phyloP scores from a whole-genome alignment of 352 stramenopile genomes.

The Phytophthora fragariaefolia region DNA sequence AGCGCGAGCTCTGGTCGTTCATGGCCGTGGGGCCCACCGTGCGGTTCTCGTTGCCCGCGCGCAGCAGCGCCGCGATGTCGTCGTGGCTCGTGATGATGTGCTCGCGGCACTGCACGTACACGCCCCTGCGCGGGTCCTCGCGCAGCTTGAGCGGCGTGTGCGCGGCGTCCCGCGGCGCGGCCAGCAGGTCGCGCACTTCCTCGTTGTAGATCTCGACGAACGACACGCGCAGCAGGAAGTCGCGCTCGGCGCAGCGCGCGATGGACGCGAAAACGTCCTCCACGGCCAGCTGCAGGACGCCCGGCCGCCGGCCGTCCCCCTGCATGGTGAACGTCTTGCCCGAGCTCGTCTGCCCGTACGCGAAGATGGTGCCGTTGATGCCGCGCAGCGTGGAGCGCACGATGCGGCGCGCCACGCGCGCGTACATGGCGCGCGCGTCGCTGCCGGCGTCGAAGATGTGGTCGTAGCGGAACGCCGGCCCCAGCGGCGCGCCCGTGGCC shows the following conservation, averaged over 20 bases:
- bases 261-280: conserved; percentile 95
- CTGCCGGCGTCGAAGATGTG: conserved; percentile 70
- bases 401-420: conserved; percentile 68
- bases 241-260: conserved; percentile 78
- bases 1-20: conserved; percentile 84
- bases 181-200: conserved; percentile 96
- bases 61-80: conserved; percentile 63
- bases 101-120: conserved; percentile 97
- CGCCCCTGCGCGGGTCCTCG: conserved; percentile 94
- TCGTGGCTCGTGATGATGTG: conserved; percentile 91
- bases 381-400: conserved; percentile 72
- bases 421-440: conserved; percentile 66
- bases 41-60: conserved; percentile 70
- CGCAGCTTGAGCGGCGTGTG: conserved; percentile 90
- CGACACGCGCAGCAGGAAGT: conserved; percentile 97
- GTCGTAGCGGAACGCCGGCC: conserved; percentile 82
- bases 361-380: conserved; percentile 94
- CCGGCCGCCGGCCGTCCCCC: conserved; percentile 51
- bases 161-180: conserved; percentile 45
- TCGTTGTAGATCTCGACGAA: conserved; percentile 99
- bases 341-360: conserved; percentile 96
- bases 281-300: conserved; percentile 93
- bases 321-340: conserved; percentile 99
- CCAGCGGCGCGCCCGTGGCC: conserved; percentile 51
- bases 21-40: conserved; percentile 77